phyloP scores from a whole-genome alignment of 1,284 basidiomycete species.

The Porodaedalea pini region DNA sequence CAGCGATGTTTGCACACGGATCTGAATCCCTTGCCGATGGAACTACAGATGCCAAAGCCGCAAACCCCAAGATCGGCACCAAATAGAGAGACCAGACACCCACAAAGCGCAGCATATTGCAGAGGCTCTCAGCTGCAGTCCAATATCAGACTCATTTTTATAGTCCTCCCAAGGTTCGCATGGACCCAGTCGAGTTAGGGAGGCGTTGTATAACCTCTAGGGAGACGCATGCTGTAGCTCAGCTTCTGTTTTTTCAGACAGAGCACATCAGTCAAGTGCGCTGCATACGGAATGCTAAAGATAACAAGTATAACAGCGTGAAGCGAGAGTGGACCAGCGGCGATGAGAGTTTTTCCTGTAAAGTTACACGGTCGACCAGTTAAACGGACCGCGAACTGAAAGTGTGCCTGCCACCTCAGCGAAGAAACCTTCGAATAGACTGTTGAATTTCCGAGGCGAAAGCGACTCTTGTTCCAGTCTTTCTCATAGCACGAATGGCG shows the following conservation, averaged over 20 bases:
- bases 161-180: neutral
- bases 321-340: neutral
- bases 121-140: neutral
- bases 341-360: constrained; percentile 14
- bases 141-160: neutral
- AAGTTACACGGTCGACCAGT: constrained; percentile 3
- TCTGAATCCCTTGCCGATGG: constrained; percentile 9
- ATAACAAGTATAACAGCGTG: neutral
- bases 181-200: neutral
- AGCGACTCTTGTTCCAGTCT: neutral
- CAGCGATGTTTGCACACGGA: constrained; percentile 19
- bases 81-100: neutral
- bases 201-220: neutral
- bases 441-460: neutral
- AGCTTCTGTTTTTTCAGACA: constrained; percentile 8
- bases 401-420: neutral
- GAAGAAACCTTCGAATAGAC: neutral
- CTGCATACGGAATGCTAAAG: neutral
- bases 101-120: neutral
- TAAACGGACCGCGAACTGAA: neutral
- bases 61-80: neutral
- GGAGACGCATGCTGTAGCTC: neutral
- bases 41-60: constrained; percentile 1
- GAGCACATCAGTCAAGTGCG: neutral
- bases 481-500: neutral